Evolutionary conservation across 305 asterid genomes (phyloP).

Genomic region (Solanum aculeatissimum): DNA sequence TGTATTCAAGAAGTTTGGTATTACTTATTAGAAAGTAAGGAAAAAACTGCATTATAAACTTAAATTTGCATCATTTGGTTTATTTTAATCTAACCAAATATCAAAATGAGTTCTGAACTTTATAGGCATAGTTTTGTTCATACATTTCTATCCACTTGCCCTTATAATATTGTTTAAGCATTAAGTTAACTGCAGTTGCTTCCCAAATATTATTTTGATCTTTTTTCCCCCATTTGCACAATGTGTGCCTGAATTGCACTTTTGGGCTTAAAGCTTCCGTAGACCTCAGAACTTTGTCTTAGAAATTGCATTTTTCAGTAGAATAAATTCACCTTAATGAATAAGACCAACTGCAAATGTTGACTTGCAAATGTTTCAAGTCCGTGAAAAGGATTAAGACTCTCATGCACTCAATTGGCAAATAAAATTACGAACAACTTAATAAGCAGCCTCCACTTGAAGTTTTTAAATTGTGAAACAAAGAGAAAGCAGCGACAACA

Average conservation of each 20-base stretch:
- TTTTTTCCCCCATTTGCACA: neutral
- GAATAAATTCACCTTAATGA: neutral
- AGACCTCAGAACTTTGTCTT: neutral
- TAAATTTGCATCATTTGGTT: neutral
- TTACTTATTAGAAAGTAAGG: neutral
- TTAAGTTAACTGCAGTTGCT: neutral
- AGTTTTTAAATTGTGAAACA: neutral
- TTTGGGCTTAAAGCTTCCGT: neutral
- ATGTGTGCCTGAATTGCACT: neutral
- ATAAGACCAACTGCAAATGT: neutral
- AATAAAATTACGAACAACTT: neutral
- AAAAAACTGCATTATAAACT: neutral
- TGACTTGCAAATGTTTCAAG: neutral
- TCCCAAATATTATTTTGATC: neutral
- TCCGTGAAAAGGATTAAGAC: neutral
- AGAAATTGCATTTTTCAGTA: neutral
- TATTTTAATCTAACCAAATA: neutral
- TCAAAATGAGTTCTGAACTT: neutral
- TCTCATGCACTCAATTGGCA: neutral
- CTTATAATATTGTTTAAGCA: neutral
- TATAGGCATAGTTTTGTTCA: neutral
- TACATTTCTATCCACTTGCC: neutral
- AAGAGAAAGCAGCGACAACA: constrained; percentile 19
- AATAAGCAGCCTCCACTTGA: neutral
- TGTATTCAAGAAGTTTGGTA: neutral